Evolutionary conservation across 208 protist species (phyloP).

Genomic region (Crithidia fasciculata): DNA sequence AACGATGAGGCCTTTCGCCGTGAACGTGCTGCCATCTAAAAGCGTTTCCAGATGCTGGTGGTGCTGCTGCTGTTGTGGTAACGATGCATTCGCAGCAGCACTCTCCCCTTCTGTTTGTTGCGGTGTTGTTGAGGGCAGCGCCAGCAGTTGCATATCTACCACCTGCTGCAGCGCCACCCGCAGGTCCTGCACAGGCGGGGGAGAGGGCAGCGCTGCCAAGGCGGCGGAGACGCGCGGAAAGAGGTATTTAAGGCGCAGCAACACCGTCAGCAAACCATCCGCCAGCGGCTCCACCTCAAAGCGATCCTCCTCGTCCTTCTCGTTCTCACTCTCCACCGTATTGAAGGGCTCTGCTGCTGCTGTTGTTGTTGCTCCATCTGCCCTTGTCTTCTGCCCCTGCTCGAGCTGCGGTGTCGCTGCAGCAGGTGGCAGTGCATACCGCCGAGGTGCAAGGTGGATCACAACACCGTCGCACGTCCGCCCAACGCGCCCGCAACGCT

Average conservation of each 20-base stretch:
- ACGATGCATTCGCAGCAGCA: neutral
- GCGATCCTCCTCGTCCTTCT: slow-evolving; percentile 1
- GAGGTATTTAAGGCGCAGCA: slow-evolving; percentile 67
- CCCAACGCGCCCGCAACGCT: slow-evolving; percentile 69
- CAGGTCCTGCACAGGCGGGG: slow-evolving; percentile 29
- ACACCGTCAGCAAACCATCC: slow-evolving; percentile 46
- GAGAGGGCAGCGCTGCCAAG: slow-evolving; percentile 45
- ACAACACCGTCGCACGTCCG: slow-evolving; percentile 75
- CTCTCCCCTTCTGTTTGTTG: neutral
- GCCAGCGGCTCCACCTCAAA: slow-evolving; percentile 32
- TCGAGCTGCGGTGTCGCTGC: neutral
- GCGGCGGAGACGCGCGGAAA: slow-evolving; percentile 38
- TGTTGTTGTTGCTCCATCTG: no score
- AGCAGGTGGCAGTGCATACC: slow-evolving; percentile 22
- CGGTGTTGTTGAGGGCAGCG: slow-evolving; percentile 8
- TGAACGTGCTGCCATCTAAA: slow-evolving; percentile 21
- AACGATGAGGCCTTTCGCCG: slow-evolving; percentile 57
- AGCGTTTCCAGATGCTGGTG: no score
- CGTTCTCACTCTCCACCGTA: neutral
- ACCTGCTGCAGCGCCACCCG: slow-evolving; percentile 51
- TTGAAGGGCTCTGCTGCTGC: no score
- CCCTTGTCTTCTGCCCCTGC: no score
- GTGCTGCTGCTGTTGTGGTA: no score
- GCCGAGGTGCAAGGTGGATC: slow-evolving; percentile 65
- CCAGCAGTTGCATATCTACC: slow-evolving; percentile 53